Evolutionary conservation across 768 basidiomycete genomes (phyloP).

Genomic region (Collybia nuda): DNA sequence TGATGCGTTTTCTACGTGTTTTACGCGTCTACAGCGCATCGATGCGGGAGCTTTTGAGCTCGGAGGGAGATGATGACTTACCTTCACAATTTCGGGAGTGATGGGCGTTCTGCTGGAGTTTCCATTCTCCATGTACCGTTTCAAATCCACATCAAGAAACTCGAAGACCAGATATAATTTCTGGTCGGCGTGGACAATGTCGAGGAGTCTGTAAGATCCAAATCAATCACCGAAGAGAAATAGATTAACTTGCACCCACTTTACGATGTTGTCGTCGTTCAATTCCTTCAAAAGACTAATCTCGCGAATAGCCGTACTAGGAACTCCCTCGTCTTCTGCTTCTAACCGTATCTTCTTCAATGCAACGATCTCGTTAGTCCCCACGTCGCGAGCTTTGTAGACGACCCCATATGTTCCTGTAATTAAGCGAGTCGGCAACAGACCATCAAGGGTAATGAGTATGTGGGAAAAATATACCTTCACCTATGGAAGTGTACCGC

Average conservation of each 20-base stretch:
- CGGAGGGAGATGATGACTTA: conserved; percentile 32
- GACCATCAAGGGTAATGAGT: conserved; percentile 6
- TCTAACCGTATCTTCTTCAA: conserved; percentile 99
- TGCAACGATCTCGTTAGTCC: conserved; percentile 83
- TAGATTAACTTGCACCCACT: conserved; percentile 42
- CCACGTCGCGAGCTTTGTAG: conserved; percentile 90
- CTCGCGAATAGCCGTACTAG: conserved; percentile 96
- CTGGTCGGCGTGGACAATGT: conserved; percentile 96
- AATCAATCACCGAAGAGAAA: conserved; percentile 7
- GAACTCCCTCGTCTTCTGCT: conserved; percentile 98
- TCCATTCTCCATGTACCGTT: conserved; percentile 92
- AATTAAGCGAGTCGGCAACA: conserved; percentile 12
- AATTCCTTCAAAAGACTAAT: conserved; percentile 97
- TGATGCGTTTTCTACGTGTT: conserved; percentile 5
- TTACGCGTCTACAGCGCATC: conserved; percentile 21
- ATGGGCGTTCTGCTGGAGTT: conserved; percentile 74
- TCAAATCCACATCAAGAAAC: conserved; percentile 95
- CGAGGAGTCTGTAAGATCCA: conserved; percentile 65
- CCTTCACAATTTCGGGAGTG: conserved; percentile 76
- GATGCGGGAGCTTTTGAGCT: not conserved
- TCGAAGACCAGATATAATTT: conserved; percentile 98
- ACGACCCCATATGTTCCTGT: conserved; percentile 98
- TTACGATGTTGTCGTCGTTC: conserved; percentile 94
- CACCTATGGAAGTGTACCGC: conserved; percentile 34
- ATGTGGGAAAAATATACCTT: conserved; percentile 35